phyloP scores from a whole-genome alignment of 768 basidiomycete genomes.

The Phaffia tasmanica region DNA sequence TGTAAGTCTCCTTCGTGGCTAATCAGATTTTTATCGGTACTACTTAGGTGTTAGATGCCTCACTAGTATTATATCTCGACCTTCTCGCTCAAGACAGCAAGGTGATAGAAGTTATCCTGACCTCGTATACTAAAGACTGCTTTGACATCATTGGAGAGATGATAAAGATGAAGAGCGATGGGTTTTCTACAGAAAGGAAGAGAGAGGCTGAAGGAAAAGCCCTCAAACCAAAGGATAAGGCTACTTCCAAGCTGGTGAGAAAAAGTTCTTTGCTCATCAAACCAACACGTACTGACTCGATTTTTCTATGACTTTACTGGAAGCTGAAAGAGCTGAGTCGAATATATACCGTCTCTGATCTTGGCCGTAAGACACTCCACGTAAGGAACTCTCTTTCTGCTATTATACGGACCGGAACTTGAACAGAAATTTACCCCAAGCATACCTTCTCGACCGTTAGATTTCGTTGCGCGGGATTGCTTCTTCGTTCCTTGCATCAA shows the following conservation, averaged over 20 bases:
- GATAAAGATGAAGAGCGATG: conserved; percentile 1
- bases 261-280: no score
- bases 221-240: background rate
- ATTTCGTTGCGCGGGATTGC: no score
- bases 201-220: background rate
- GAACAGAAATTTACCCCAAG: no score
- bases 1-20: background rate
- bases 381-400: no score
- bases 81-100: conserved; percentile 16
- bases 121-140: conserved; percentile 3
- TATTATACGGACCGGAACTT: no score
- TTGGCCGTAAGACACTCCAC: no score
- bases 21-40: background rate
- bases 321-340: no score
- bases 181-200: conserved; percentile 5
- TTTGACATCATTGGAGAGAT: conserved; percentile 11
- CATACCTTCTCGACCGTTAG: no score
- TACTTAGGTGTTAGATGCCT: conserved; percentile 17
- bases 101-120: conserved; percentile 10
- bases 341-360: no score
- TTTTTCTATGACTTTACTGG: no score
- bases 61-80: conserved; percentile 20
- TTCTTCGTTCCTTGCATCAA: no score
- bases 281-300: no score
- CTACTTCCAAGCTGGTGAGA: conserved; percentile 8